Conservation (phyloP, 768 basidiomycete species). For the Leucocoprinus leucothites region DNA sequence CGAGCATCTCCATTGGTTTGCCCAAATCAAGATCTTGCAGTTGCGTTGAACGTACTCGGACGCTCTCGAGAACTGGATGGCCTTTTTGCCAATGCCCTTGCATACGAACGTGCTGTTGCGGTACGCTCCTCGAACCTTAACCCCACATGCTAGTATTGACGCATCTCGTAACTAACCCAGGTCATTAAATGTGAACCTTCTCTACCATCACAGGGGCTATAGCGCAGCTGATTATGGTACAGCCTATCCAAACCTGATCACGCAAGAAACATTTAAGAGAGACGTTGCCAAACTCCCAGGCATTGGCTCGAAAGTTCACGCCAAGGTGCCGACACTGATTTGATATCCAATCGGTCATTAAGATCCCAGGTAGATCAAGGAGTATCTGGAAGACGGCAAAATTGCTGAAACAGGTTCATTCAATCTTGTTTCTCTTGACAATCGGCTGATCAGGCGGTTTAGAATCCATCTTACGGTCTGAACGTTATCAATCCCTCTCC, state of each 20-base stretch:
- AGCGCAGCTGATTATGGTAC: background rate
- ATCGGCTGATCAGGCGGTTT: background rate
- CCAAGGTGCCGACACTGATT: constrained; percentile 36
- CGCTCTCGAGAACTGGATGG: constrained; percentile 63
- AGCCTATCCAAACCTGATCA: constrained; percentile 51
- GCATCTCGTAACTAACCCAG: constrained; percentile 13
- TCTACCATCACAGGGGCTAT: background rate
- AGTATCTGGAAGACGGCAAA: constrained; percentile 51
- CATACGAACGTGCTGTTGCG: constrained; percentile 71
- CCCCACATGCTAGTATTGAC: background rate
- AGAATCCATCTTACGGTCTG: constrained; percentile 46
- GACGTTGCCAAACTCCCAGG: constrained; percentile 44
- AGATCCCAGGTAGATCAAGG: constrained; percentile 46
- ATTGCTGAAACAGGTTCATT: constrained; percentile 50
- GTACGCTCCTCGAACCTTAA: constrained; percentile 32
- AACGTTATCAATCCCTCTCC: constrained; percentile 55
- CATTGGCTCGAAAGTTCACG: constrained; percentile 47
- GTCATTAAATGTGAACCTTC: constrained; percentile 27
- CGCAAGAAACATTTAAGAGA: constrained; percentile 27
- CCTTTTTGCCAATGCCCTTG: constrained; percentile 61
- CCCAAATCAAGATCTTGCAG: constrained; percentile 60
- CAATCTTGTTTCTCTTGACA: background rate
- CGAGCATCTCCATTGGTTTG: constrained; percentile 67
- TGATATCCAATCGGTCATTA: background rate
- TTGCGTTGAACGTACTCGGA: constrained; percentile 58